Conservation (phyloP, 129 eudicot species). For the Escallonia herrerae region DNA sequence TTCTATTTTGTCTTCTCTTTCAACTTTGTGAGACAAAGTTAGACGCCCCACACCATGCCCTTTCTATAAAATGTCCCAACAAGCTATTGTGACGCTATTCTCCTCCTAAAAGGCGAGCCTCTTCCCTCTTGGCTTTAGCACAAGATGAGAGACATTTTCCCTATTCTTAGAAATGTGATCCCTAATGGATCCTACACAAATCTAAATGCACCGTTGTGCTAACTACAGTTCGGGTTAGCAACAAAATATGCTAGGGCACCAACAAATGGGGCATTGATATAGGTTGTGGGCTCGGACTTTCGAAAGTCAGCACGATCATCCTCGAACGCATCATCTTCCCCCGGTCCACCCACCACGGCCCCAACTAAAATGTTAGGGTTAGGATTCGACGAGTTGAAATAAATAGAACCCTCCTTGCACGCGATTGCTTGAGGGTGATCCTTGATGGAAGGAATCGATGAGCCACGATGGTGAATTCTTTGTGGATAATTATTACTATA, state of each 20-base stretch:
- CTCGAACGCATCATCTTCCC: slow-evolving; percentile 64
- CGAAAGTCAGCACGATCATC: slow-evolving; percentile 72
- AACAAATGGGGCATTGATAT: slow-evolving; percentile 90
- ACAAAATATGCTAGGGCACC: slow-evolving; percentile 79
- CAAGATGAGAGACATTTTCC: slow-evolving; percentile 70
- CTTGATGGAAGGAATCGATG: slow-evolving; percentile 66
- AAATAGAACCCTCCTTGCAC: slow-evolving; percentile 78
- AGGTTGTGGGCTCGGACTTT: slow-evolving; percentile 89
- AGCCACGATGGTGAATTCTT: slow-evolving; percentile 85
- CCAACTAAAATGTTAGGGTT: slow-evolving; percentile 73
- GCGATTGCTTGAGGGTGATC: slow-evolving; percentile 59
- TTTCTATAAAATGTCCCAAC: not conserved
- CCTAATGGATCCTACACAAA: not conserved
- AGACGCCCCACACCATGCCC: not conserved
- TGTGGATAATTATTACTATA: slow-evolving; percentile 69
- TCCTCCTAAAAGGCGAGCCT: slow-evolving; percentile 21
- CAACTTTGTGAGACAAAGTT: too few relatives aligned
- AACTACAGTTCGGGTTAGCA: slow-evolving; percentile 55
- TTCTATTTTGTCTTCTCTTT: too few relatives aligned
- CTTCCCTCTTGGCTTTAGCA: slow-evolving; percentile 57
- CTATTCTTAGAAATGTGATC: slow-evolving; percentile 8
- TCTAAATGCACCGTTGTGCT: not conserved
- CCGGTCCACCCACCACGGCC: slow-evolving; percentile 92
- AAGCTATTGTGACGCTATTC: not conserved
- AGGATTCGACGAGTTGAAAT: slow-evolving; percentile 56